A percentile compares a stretch with the other conserved stretches of the same genome.
These are phyloP conservation scores for Solanum aculeatissimum DNA, from an alignment of 305 asterid species.

Conservation along the genomic window DNA sequence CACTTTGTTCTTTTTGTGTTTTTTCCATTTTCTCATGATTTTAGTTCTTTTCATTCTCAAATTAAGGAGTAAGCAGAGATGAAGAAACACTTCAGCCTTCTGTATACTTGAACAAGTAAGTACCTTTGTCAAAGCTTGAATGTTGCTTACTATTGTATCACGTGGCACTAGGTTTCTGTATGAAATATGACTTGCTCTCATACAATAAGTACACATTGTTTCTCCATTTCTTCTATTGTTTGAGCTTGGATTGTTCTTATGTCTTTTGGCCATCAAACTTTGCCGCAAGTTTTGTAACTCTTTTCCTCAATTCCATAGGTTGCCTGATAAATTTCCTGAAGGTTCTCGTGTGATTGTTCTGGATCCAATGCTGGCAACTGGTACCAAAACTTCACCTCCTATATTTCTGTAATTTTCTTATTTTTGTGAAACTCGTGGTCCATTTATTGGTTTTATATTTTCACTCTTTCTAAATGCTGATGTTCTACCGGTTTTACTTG, in stretches of 20 bases:
- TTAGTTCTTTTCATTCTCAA: constrained; percentile 9
- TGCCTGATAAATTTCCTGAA: constrained; percentile 79
- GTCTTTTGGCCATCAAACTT: background rate
- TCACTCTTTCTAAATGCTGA: background rate
- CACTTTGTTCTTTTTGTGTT: background rate
- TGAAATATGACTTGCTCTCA: background rate
- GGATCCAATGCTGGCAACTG: constrained; percentile 99
- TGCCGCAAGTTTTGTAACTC: constrained; percentile 6
- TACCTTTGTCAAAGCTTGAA: background rate
- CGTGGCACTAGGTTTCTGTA: background rate
- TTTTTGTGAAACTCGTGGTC: background rate
- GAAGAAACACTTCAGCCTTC: constrained; percentile 89
- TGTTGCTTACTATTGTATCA: background rate
- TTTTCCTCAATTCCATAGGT: constrained; percentile 30
- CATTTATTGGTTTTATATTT: background rate
- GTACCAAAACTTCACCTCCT: constrained; percentile 14
- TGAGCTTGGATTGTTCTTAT: background rate
- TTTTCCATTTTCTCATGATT: background rate
- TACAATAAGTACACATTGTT: background rate
- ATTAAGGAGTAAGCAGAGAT: constrained; percentile 70
- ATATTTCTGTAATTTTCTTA: background rate
- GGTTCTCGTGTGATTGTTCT: constrained; percentile 74
- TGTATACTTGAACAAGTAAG: constrained; percentile 94
- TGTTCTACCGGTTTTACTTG: background rate
- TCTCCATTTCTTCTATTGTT: background rate